phyloP scores from a whole-genome alignment of 1,284 basidiomycete genomes.

The Singerocomus inundabilis region DNA sequence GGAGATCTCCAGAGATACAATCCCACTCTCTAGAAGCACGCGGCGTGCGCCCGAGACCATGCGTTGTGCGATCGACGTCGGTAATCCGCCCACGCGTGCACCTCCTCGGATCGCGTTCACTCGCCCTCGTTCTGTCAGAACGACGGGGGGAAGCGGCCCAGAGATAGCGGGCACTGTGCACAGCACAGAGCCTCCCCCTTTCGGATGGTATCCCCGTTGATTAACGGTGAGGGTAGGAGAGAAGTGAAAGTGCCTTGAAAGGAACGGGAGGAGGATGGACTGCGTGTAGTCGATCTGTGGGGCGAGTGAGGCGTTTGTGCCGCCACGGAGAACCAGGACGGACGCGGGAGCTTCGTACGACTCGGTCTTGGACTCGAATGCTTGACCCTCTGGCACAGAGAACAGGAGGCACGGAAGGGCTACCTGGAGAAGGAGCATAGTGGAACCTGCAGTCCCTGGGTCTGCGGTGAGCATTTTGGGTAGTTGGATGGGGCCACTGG shows the following conservation, averaged over 20 bases:
- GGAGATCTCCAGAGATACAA: conserved; percentile 35
- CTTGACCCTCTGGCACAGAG: conserved; percentile 27
- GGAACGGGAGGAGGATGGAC: conserved; percentile 63
- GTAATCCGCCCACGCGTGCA: conserved; percentile 63
- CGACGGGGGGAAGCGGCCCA: conserved; percentile 46
- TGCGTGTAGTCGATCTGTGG: conserved; percentile 71
- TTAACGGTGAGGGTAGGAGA: conserved; percentile 44
- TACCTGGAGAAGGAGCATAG: conserved; percentile 67
- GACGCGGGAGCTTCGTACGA: conserved; percentile 27
- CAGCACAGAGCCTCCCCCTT: conserved; percentile 61
- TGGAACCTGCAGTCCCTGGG: conserved; percentile 66
- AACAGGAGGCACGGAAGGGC: conserved; percentile 67
- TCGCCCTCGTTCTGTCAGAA: conserved; percentile 52
- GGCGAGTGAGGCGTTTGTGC: conserved; percentile 65
- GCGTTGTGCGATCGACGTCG: conserved; percentile 45
- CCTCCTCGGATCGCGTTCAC: conserved; percentile 51
- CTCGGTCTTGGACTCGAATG: neutral
- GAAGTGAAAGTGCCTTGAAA: conserved; percentile 53
- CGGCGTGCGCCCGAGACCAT: conserved; percentile 53
- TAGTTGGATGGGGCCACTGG: conserved; percentile 39
- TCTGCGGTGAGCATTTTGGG: conserved; percentile 55
- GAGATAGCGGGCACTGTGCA: conserved; percentile 42
- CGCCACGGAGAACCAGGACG: conserved; percentile 56
- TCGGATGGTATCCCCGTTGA: conserved; percentile 65
- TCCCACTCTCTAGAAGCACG: conserved; percentile 37